Evolutionary conservation across 352 stramenopile genomes (phyloP), one percentile per base, ranked within the genome.

Genomic region (Saprolegnia parasitica): DNA sequence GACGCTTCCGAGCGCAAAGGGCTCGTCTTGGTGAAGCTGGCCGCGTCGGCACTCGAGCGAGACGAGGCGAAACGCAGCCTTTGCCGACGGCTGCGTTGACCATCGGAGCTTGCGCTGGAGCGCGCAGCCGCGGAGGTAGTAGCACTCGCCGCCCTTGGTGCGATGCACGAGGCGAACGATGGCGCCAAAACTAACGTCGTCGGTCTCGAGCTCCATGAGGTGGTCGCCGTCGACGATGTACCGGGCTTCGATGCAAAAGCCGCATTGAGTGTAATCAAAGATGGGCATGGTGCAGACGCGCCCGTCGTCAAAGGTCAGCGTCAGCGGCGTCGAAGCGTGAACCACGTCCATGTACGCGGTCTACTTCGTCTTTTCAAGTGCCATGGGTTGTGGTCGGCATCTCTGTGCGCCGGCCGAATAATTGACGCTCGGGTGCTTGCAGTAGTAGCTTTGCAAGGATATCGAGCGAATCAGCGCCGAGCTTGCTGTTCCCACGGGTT

Each of bases 21-120:
- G n/a, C 24, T 55, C 47, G 24, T 55, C 24, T 55, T 29, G 24
- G 24, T 55, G 47, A 5, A 55, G 24, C 2, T 23, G 2, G 24
- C 47, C 47, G n/a, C n/a, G n/a, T 29, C 24, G 47, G 24, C 47
- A 55, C 47, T 55, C 47, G 5, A 55, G 47, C 24, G 47, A 55
- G n/a, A 55, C 47, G 24, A 55, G n/a, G 5, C 47, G 47, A 29
- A 55, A 55, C 47, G n/a, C 47, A 5, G n/a, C n/a, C 5, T 55
- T 55, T 23, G 47, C n/a, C 5, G 47, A 6, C n/a, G 24, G 47
- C 24, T 29, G 47, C 2, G 47, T 29, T 5, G 47, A 29, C 47
- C 47, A 55, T 29, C 24, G n/a, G 47, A 55, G 47, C 47, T 55
- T 55, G n/a, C 47, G 47, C n/a, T 29, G n/a, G 47, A 55, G 24